Conservation (phyloP, 768 basidiomycete genomes). For the Clathrus columnatus region DNA sequence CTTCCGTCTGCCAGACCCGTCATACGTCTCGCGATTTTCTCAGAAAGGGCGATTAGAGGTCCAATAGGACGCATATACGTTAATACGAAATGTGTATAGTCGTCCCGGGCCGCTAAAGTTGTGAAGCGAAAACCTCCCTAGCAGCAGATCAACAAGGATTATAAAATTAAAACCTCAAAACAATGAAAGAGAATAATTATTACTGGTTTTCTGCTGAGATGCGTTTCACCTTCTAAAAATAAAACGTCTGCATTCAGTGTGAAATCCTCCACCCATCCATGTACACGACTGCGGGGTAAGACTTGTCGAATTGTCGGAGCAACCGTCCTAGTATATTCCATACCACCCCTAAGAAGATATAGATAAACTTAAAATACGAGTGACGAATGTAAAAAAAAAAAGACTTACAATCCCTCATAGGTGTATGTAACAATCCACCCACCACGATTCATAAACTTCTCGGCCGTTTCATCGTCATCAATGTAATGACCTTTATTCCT, state of each 20-base stretch:
- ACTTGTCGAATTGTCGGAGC: conserved; percentile 30
- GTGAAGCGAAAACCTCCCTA: conserved; percentile 28
- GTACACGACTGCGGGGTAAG: conserved; percentile 26
- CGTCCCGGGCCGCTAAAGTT: conserved; percentile 23
- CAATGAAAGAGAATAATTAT: no score
- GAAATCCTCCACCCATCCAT: conserved; percentile 32
- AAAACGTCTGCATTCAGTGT: conserved; percentile 28
- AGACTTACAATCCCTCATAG: conserved; percentile 33
- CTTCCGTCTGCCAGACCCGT: conserved; percentile 21
- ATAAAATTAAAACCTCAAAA: not conserved
- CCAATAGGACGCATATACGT: conserved; percentile 23
- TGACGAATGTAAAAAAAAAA: no score
- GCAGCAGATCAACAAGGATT: not conserved
- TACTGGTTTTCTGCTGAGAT: conserved; percentile 33
- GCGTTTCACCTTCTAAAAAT: conserved; percentile 32
- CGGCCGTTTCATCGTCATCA: conserved; percentile 23
- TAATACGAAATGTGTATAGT: conserved; percentile 26
- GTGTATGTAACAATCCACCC: conserved; percentile 36
- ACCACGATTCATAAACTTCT: conserved; percentile 25
- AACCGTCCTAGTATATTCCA: conserved; percentile 38
- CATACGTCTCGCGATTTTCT: conserved; percentile 26
- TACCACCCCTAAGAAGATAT: conserved; percentile 26
- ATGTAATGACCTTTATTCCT: conserved; percentile 19
- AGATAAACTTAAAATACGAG: no score
- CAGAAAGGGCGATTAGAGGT: conserved; percentile 23